Evolutionary conservation across 148 eudicot species (phyloP), one percentile per base, ranked within the genome.

Genomic region (Arbutus unedo): DNA sequence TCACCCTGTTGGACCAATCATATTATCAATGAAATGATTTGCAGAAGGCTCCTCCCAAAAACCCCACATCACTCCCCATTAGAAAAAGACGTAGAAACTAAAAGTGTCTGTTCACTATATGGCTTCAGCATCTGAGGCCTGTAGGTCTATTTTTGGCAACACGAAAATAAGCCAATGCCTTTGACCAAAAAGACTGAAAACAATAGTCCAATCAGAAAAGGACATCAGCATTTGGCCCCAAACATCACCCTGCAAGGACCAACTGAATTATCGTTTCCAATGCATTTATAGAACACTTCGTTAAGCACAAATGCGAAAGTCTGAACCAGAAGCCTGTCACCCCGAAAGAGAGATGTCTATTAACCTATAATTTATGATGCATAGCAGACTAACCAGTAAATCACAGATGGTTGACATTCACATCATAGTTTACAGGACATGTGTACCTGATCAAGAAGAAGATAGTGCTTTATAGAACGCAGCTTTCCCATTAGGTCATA

Each of bases 391-490:
- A 31, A 68, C 55, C 31, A 23, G 23, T 45, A 16, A 54, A 57
- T 31, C 21, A 38, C 73, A 43, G 11, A 19, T 41, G 79, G 15
- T 57, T 76, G 10, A 67, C 38, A 2, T 75, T 85, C 14, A 31
- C 16, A 44, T 11, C 38, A 9, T 51, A 14, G 53, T 71, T 31
- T 77, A 49, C 16, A 8, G 67, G 71, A 51, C 82, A 73, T n/a
- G 44, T 77, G 21, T 90, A 96, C 99, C 99, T 96, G 99, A 87
- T 96, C 99, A 66, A 96, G 97, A 84, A 96, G 98, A 82, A 96
- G 95, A 88, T 96, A 94, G 85, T 94, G 99, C 86, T 96, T 96
- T 76, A 96, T 91, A 45, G 99, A 94, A 78, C 91, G 91, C 90
- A 96, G 91, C 89, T 96, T 96, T 53, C 97, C 95, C 90, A 91